Base-by-base conservation (phyloP, 176 grass and related monocot species). In the Rhynchospora breviuscula region DNA sequence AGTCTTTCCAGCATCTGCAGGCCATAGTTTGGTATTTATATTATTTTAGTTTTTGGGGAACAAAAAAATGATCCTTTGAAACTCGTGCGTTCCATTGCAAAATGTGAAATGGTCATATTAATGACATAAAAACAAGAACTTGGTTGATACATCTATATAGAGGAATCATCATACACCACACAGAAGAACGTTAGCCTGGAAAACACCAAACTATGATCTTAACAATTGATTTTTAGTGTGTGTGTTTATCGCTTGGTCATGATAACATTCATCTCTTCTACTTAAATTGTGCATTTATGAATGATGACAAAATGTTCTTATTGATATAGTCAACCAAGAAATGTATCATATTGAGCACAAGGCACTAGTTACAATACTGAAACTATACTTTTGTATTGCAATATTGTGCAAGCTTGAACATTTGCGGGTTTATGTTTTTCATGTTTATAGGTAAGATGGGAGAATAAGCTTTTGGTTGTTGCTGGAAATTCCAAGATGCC, bases 1-100 rank as follows among this genome's bases (percentile, higher is more conserved):
- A 31, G 14, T 45, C 3, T 92, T 99, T 77, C 96, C 96, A 87
- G 86, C 96, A 78, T 78, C 87, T 65, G 82, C 93, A 70, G 83
- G 86, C 63, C 93, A 99, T 66, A 91, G 93, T 85, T 86, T 99
- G 96, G 96, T 99, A 91, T 90, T 29, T 21, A 2, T 43, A 66
- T 72, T 77, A 9, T 15, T 54, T 53, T 31, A 56, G 4, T 54
- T 56, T 56, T 31, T 15, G 22, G 7, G 17, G 17, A 54, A n/a
- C 1, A 51, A 76, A 76, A 17, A 14, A 5, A 54, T 74, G 7
- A 66, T 40, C 15, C 10, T 52, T 35, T 7, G 2, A 18, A 68
- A 68, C 5, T 68, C 65, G 40, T 68, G 65, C 2, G 25, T 44
- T 2, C 31, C 19, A 29, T 68, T 43, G 63, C 65, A 68, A 43